Percentiles rank a stretch among this genome's conserved stretches.
Evolutionary conservation across 176 grass and related monocot species (phyloP).

Genomic region (Rhynchospora tenuis): DNA sequence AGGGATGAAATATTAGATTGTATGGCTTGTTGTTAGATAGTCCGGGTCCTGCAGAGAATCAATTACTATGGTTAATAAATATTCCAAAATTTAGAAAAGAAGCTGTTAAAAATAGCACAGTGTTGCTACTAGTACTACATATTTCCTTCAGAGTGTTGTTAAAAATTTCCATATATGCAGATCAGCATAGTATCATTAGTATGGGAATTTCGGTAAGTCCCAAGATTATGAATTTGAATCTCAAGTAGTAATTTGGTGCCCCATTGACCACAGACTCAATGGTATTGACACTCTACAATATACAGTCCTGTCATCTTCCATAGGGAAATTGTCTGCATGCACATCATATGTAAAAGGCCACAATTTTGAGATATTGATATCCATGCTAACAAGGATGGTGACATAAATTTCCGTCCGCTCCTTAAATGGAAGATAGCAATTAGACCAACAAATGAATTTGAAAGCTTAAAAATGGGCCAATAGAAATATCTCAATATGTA

Average conservation of each 20-base stretch:
- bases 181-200: neutral
- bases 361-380: neutral
- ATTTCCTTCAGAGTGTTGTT: too few species aligned
- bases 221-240: neutral
- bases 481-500: neutral
- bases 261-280: neutral
- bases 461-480: neutral
- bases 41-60: slow-evolving; percentile 55
- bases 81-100: neutral
- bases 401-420: neutral
- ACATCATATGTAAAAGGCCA: neutral
- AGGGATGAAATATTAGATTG: slow-evolving; percentile 72
- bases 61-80: neutral
- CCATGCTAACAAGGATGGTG: neutral
- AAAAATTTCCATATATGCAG: too few species aligned
- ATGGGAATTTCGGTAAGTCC: neutral
- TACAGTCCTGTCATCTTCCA: neutral
- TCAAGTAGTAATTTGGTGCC: neutral
- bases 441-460: neutral
- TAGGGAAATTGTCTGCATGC: neutral
- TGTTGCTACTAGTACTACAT: too few species aligned
- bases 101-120: neutral
- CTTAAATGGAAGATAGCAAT: neutral
- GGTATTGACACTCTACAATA: neutral
- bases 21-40: slow-evolving; percentile 48